phyloP scores from a whole-genome alignment of 495 filamentous ascomycete genomes.

The Annulohypoxylon moriforme region DNA sequence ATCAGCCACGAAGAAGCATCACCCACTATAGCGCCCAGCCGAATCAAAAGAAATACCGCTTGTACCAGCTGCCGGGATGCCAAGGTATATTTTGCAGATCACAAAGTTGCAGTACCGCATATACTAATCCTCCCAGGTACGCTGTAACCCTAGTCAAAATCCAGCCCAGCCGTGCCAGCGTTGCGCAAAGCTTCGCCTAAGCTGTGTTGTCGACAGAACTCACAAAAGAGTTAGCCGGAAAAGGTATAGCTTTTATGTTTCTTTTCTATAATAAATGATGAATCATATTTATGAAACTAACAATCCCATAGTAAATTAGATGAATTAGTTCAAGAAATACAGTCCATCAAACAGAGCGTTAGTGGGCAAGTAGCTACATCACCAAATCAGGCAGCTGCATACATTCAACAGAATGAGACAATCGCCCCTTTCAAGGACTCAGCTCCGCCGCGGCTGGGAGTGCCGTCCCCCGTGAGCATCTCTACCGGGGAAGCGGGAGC shows the following conservation, averaged over 20 bases:
- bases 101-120: background rate
- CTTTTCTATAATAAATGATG: background rate
- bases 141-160: constrained; percentile 57
- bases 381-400: constrained; percentile 18
- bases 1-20: constrained; percentile 41
- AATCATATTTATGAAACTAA: constrained; percentile 15
- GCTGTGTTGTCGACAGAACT: constrained; percentile 59
- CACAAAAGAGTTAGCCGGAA: constrained; percentile 57
- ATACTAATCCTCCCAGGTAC: constrained; percentile 49
- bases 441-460: constrained; percentile 28
- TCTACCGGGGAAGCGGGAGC: constrained; percentile 35
- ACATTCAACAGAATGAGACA: constrained; percentile 27
- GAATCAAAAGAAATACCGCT: constrained; percentile 57
- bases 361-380: constrained; percentile 33
- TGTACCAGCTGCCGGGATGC: constrained; percentile 58
- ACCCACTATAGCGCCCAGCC: constrained; percentile 28
- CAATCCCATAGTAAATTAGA: constrained; percentile 53
- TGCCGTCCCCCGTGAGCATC: constrained; percentile 41
- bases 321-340: constrained; percentile 57
- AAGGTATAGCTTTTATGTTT: constrained; percentile 42
- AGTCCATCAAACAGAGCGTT: constrained; percentile 59
- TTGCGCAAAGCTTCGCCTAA: constrained; percentile 57
- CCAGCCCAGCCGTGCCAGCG: constrained; percentile 55
- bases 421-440: constrained; percentile 33
- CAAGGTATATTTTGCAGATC: constrained; percentile 46